phyloP scores from a whole-genome alignment of 108 stramenopile genomes.

The Seminavis robusta region DNA sequence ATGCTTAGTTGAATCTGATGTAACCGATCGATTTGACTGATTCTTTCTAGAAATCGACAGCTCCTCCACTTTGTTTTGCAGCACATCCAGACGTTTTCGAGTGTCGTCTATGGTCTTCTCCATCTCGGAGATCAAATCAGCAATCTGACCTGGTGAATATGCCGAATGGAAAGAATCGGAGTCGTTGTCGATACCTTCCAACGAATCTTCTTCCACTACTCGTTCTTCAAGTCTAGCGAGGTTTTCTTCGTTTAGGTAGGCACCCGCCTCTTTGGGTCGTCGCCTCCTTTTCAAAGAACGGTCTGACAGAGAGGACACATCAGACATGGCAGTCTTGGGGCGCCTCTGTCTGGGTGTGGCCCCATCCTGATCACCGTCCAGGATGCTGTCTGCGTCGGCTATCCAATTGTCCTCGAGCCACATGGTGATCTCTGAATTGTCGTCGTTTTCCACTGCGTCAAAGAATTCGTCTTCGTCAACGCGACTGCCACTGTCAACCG shows the following conservation, averaged over 20 bases:
- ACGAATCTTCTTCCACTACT: slow-evolving; percentile 27
- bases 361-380: slow-evolving; percentile 26
- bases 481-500: too few relatives aligned
- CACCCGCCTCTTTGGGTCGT: slow-evolving; percentile 4
- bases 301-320: slow-evolving; percentile 50
- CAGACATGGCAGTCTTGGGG: slow-evolving; percentile 39
- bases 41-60: too few relatives aligned
- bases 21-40: too few relatives aligned
- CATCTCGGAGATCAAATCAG: too few relatives aligned
- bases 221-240: slow-evolving; percentile 51
- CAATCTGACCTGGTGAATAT: neutral
- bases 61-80: too few relatives aligned
- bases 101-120: too few relatives aligned
- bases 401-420: slow-evolving; percentile 55
- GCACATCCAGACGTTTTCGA: too few relatives aligned
- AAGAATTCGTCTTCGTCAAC: slow-evolving; percentile 56
- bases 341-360: too few relatives aligned
- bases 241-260: slow-evolving; percentile 64
- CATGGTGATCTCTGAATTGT: slow-evolving; percentile 19
- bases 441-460: slow-evolving; percentile 45
- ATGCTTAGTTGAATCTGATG: too few relatives aligned
- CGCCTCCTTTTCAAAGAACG: slow-evolving; percentile 15
- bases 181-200: slow-evolving; percentile 28
- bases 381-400: slow-evolving; percentile 37
- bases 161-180: slow-evolving; percentile 65